Percentiles rank a stretch among this genome's conserved stretches.
Conservation (phyloP, 1,284 basidiomycete species). For the Rhodotorula sp. region DNA sequence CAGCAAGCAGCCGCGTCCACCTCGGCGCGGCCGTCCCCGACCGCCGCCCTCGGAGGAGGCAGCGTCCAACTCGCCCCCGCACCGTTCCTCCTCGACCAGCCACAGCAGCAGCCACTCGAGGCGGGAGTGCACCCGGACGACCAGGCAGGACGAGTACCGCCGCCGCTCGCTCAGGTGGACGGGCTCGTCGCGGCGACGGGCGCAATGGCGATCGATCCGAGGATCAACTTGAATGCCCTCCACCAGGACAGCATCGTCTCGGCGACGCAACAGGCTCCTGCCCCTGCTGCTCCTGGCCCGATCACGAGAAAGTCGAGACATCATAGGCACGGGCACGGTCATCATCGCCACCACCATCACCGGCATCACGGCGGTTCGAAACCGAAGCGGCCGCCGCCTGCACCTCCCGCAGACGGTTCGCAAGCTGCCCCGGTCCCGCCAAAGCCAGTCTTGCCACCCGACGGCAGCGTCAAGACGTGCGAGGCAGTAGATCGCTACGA, state of each 20-base stretch:
- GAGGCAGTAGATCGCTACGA: slow-evolving; percentile 34
- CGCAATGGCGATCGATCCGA: not conserved
- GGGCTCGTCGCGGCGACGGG: not conserved
- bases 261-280: not conserved
- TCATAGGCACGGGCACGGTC: not conserved
- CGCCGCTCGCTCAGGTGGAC: not conserved
- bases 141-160: not conserved
- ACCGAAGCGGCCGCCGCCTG: slow-evolving; percentile 19
- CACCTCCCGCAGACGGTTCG: not conserved
- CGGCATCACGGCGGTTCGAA: not conserved
- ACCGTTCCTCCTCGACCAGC: not conserved
- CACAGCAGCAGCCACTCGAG: not conserved
- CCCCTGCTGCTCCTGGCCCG: not conserved
- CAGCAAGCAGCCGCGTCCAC: not conserved
- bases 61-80: not conserved
- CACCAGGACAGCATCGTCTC: not conserved
- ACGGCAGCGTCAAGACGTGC: slow-evolving; percentile 32
- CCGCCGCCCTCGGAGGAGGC: not conserved
- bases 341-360: not conserved
- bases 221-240: not conserved
- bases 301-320: not conserved
- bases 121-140: not conserved
- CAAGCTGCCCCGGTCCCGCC: not conserved
- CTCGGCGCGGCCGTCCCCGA: not conserved
- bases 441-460: slow-evolving; percentile 14